Base-by-base conservation (phyloP, 2,329 filamentous ascomycete species). In the Rachicladosporium sp. region DNA sequence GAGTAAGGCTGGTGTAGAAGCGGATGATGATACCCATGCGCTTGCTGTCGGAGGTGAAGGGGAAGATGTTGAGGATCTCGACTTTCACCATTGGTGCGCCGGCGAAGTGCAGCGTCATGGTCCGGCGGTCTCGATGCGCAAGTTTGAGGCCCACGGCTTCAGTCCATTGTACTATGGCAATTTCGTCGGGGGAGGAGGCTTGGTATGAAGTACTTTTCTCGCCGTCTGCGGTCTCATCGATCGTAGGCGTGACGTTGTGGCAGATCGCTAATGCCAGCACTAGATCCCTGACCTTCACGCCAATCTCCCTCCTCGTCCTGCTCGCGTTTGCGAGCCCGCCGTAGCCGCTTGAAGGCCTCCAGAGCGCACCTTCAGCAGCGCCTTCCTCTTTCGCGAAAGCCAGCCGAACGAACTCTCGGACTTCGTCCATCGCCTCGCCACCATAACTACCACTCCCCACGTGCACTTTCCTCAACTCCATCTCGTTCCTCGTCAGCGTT, bases 391-490 rank as follows among this genome's bases (percentile, higher is more conserved):
- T 57, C 9, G 78, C 71, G 52, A 96, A 94, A 4, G 81, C 83
- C 58, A 95, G 88, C 46, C 74, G 78, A 36, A 98, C 74, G 56
- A 94, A 95, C 0, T 82, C 74, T 9, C 77, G 68, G 9, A 98
- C 91, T 64, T 98, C 93, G 50, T 96, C 91, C 91, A 98, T 98
- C 7, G 91, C 89, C 57, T 98, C 91, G 50, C 94, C 94, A 29
- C 89, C 91, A 55, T 98, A 98, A 1, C 89, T 96, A 1, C 96
- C 91, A 7, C 91, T 98, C 7, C 93, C 91, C 38, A 98, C 85
- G 54, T 98, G 93, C 4, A 98, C 89, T 63, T 98, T 98, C 58
- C 93, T 94, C 73, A 98, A 81, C 56, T 95, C 89, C 41, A 54
- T 50, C 38, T 48, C 76, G 54, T 98, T 98, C 51, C 96, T 87